Evolutionary conservation across 2,329 filamentous ascomycete species (phyloP), one percentile per base, ranked within the genome.

Genomic region (Rhexocercosporidium sp.): DNA sequence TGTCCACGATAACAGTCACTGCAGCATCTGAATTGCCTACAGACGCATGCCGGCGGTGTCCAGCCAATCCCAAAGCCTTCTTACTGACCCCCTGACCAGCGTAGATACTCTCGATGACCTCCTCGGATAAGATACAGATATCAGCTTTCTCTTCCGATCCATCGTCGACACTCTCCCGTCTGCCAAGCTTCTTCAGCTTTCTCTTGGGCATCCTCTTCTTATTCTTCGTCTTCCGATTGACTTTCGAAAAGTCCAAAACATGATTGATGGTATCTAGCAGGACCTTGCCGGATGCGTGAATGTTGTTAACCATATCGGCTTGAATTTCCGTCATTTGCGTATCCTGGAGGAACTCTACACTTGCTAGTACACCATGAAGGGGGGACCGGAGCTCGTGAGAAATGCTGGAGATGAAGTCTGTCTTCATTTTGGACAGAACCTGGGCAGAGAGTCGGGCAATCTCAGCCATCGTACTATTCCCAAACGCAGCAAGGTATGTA

Each of bases 311-410:
- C 14, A 84, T 79, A 18, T 83, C 81, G 3, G 79, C 77, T 69
- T 87, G 85, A 5, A 81, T 79, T 1, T 79, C 79, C 47, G 79
- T 80, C 27, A 87, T 77, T 0, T 77, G 67, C 0, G 84, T 86
- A n/a, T 87, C 85, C 3, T 82, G 80, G 0, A 89, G 72, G 3
- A 88, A 75, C 69, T 88, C 85, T 0, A 82, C 80, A 61, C 80
- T 86, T 0, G 85, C 82, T 0, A 90, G 77, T 37, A 90, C 84
- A 2, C 87, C 88, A 64, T 90, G 87, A 0, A 90, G 78, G 0
- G 88, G 88, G 1, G 84, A 87, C 4, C 88, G 81, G 16, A 90
- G 77, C 73, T 90, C 88, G 71, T 90, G 88, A 3, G 84, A 87
- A 6, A 90, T 82, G 1, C 84, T 88, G 0, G 85, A 84, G 8